phyloP scores from a whole-genome alignment of 176 grass and related monocot species.

The Eleusine coracana region DNA sequence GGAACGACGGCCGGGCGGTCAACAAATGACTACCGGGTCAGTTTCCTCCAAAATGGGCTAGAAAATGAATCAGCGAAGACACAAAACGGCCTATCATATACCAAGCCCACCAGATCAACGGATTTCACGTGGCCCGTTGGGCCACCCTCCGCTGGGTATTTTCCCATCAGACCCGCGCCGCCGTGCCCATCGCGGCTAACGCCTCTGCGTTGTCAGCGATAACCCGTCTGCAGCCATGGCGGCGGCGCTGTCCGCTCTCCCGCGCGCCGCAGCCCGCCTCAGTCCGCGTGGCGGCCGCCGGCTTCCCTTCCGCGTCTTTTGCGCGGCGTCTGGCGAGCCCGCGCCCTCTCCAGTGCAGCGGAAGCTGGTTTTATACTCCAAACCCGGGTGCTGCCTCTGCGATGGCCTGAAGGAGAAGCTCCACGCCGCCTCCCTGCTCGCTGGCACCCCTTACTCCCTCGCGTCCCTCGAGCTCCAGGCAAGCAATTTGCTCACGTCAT shows the following conservation, averaged over 20 bases:
- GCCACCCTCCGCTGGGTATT: too few relatives aligned
- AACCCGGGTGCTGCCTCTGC: slow-evolving; percentile 95
- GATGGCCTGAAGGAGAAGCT: slow-evolving; percentile 96
- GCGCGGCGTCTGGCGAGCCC: slow-evolving; percentile 35
- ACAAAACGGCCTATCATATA: not conserved
- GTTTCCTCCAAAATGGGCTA: not conserved
- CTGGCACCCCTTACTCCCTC: slow-evolving; percentile 57
- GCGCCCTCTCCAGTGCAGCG: slow-evolving; percentile 19
- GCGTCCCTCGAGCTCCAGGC: slow-evolving; percentile 78
- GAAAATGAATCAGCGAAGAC: not conserved
- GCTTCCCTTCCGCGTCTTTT: slow-evolving; percentile 35
- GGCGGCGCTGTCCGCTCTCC: slow-evolving; percentile 39
- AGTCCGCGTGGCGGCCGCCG: not conserved
- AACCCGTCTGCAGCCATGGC: slow-evolving; percentile 19
- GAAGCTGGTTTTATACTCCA: slow-evolving; percentile 76
- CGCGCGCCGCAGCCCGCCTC: slow-evolving; percentile 41
- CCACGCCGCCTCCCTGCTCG: slow-evolving; percentile 61
- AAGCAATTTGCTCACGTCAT: not conserved
- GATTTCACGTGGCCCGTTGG: not conserved
- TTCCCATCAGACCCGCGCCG: not conserved
- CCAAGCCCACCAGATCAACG: not conserved
- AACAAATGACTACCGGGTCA: too few relatives aligned
- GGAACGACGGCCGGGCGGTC: too few relatives aligned
- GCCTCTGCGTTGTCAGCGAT: not conserved
- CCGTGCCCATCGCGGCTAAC: not conserved